Percentiles rank a stretch among this genome's conserved stretches.
Conservation (phyloP, 2,329 filamentous ascomycete genomes). For the Nigrospora osmanthi region DNA sequence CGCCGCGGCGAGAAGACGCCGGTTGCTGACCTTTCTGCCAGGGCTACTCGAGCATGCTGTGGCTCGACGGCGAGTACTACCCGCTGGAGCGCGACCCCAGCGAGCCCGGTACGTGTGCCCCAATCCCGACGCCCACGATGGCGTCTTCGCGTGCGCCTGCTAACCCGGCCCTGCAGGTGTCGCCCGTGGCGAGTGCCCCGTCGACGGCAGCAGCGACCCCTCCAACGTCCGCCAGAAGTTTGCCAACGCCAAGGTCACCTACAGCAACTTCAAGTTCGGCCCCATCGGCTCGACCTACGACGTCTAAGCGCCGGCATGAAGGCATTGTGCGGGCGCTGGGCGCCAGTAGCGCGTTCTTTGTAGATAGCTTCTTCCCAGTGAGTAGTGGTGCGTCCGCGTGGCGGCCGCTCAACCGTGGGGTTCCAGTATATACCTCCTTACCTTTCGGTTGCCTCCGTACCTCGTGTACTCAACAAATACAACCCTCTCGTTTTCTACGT, state of each 20-base stretch:
- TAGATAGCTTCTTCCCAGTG: neutral
- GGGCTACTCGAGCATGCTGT: conserved; percentile 51
- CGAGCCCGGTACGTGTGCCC: conserved; percentile 16
- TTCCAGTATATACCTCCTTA: too few species aligned
- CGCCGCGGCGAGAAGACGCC: neutral
- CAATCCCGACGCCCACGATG: too few species aligned
- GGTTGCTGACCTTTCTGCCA: conserved; percentile 1
- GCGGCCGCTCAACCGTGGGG: too few species aligned
- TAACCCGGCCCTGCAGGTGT: conserved; percentile 15
- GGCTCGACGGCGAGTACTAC: conserved; percentile 51
- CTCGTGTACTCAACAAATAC: too few species aligned
- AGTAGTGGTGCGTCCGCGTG: too few species aligned
- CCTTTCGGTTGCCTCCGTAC: too few species aligned
- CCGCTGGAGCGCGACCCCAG: conserved; percentile 29
- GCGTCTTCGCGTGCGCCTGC: too few species aligned
- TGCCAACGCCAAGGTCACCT: conserved; percentile 31
- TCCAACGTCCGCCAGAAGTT: conserved; percentile 26
- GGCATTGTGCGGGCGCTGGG: neutral
- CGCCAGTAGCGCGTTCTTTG: neutral
- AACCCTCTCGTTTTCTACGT: too few species aligned
- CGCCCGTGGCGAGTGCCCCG: conserved; percentile 35
- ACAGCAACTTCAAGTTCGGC: conserved; percentile 39
- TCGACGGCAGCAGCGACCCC: conserved; percentile 34
- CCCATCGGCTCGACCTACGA: conserved; percentile 33
- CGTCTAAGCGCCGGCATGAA: neutral